Conservation (phyloP, 257 asterid genomes). For the Thymus mandschuricus region DNA sequence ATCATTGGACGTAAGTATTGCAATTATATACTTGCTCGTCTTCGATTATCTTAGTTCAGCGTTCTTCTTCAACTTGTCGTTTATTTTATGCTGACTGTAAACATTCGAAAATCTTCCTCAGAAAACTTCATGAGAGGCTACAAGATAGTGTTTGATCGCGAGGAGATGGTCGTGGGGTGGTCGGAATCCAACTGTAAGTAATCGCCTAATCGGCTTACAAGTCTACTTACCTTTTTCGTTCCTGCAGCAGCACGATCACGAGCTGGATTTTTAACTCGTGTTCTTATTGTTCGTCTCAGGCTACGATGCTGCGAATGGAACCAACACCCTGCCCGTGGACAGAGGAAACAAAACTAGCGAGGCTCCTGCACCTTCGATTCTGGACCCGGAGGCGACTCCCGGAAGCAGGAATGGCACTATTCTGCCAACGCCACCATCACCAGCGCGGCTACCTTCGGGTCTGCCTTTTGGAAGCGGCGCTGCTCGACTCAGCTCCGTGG, state of each 20-base stretch:
- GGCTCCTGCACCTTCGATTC: constrained; percentile 66
- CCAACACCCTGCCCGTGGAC: constrained; percentile 65
- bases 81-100: too few relatives aligned
- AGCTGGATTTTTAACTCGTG: constrained; percentile 5
- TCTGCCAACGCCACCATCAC: constrained; percentile 35
- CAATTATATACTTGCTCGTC: background rate
- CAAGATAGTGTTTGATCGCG: constrained; percentile 81
- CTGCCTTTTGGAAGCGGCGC: constrained; percentile 45
- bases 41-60: too few relatives aligned
- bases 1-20: constrained; percentile 93
- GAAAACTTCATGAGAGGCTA: constrained; percentile 96
- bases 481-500: constrained; percentile 36
- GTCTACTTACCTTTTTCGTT: background rate
- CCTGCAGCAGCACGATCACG: background rate
- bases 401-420: constrained; percentile 38
- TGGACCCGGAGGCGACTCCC: constrained; percentile 71
- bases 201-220: constrained; percentile 14
- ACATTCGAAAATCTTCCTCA: constrained; percentile 33
- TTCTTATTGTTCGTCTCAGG: constrained; percentile 43
- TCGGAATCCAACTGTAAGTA: constrained; percentile 75
- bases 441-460: constrained; percentile 35
- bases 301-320: constrained; percentile 42
- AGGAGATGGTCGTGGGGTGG: constrained; percentile 92
- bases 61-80: too few relatives aligned
- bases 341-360: constrained; percentile 37